Evolutionary conservation across 148 eudicot species (phyloP).

Genomic region (Rhododendron mucronatum): DNA sequence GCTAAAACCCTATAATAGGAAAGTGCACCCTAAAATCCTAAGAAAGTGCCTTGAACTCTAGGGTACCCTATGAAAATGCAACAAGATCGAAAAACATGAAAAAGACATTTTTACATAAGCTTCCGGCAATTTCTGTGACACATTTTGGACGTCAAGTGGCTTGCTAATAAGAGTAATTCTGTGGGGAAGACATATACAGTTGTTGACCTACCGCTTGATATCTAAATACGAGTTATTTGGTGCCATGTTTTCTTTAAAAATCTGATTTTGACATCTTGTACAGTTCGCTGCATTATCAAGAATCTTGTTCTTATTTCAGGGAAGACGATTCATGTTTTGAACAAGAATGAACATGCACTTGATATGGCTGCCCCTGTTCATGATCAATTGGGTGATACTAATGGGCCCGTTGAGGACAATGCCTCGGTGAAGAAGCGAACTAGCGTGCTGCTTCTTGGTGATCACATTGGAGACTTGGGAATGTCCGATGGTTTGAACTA

Average conservation of each 20-base stretch:
- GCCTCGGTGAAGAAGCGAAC: constrained; percentile 65
- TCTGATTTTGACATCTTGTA: not conserved
- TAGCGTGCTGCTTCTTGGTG: constrained; percentile 87
- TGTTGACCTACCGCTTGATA: not conserved
- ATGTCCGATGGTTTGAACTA: constrained; percentile 92
- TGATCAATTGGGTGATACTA: constrained; percentile 48
- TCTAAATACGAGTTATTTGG: not conserved
- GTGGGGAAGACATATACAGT: not conserved
- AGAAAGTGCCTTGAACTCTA: too few species aligned
- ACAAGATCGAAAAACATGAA: too few species aligned
- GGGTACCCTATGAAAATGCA: too few species aligned
- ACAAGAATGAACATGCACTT: constrained; percentile 94
- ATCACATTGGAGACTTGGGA: constrained; percentile 90
- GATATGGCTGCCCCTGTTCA: constrained; percentile 90
- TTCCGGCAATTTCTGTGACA: not conserved
- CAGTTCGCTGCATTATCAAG: not conserved
- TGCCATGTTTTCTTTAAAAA: not conserved
- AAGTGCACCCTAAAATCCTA: too few species aligned
- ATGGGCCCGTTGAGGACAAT: constrained; percentile 40
- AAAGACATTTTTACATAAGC: not conserved
- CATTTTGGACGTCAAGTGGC: not conserved
- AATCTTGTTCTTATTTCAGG: constrained; percentile 39
- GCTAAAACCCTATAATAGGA: too few species aligned
- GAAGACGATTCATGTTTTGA: constrained; percentile 82
- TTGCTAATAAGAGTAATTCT: not conserved